These are phyloP conservation scores for Trypanosoma cruzi DNA, from an alignment of 208 protist species.

Conservation along the genomic window DNA sequence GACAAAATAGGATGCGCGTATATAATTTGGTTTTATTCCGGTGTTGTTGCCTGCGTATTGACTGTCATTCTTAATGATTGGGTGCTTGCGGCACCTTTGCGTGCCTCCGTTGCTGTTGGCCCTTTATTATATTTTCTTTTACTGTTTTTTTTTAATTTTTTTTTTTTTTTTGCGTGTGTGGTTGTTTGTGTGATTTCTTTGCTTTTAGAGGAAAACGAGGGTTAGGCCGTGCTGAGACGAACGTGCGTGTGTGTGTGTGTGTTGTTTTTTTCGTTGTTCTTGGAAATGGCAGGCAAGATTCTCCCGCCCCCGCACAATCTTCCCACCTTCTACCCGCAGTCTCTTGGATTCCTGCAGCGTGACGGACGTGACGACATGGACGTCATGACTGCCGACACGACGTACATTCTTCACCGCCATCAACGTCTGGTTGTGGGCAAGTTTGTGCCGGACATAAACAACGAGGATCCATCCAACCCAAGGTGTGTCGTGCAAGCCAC, in stretches of 20 bases:
- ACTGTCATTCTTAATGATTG: background rate
- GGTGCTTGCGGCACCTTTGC: no score
- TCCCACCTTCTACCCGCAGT: constrained; percentile 66
- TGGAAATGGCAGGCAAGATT: constrained; percentile 20
- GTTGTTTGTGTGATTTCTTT: constrained; percentile 3
- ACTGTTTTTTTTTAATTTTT: no score
- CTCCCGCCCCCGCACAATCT: constrained; percentile 18
- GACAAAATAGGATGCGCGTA: background rate
- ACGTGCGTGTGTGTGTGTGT: no score
- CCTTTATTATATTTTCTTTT: no score
- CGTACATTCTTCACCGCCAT: constrained; percentile 45
- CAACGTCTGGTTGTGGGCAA: constrained; percentile 66
- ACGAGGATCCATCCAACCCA: constrained; percentile 81
- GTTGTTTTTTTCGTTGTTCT: constrained; percentile 4
- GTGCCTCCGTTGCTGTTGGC: no score
- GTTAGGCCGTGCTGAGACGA: background rate
- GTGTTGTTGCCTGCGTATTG: no score
- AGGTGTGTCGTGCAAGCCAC: constrained; percentile 42
- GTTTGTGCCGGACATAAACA: constrained; percentile 70
- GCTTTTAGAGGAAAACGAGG: background rate
- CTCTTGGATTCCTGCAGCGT: constrained; percentile 57
- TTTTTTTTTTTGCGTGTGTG: constrained; percentile 15
- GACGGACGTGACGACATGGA: constrained; percentile 60
- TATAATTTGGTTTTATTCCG: no score
- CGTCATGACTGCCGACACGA: constrained; percentile 41